Conservation (phyloP, 2,329 filamentous ascomycete species). For the Chaetomium sp. region DNA sequence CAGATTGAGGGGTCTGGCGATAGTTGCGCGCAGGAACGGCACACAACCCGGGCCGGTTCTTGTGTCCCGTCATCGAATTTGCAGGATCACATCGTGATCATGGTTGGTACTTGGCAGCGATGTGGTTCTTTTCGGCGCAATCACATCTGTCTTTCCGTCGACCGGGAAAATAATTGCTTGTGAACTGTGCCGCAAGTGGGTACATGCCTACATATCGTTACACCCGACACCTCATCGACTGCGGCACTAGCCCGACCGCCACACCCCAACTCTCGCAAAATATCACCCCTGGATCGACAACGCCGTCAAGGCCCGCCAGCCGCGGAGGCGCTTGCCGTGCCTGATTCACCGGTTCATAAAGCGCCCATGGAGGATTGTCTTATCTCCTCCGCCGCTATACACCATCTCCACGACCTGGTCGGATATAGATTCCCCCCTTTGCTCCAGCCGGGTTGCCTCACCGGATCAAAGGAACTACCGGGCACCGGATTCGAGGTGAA, state of each 20-base stretch:
- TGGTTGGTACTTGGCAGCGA: not conserved
- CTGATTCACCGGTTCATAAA: slow-evolving; percentile 31
- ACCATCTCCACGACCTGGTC: not conserved
- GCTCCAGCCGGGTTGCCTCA: slow-evolving; percentile 2
- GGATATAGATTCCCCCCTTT: not conserved
- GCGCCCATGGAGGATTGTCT: slow-evolving; percentile 15
- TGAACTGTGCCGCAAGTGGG: slow-evolving; percentile 3
- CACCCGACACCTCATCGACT: slow-evolving; percentile 13
- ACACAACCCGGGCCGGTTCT: slow-evolving; percentile 18
- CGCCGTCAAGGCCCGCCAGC: slow-evolving; percentile 11
- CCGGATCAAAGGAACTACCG: not conserved
- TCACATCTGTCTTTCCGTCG: not conserved
- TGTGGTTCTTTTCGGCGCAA: slow-evolving; percentile 8
- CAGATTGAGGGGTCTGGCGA: slow-evolving; percentile 17
- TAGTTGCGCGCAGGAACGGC: slow-evolving; percentile 6
- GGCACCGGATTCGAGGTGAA: slow-evolving; percentile 12
- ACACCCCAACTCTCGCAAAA: slow-evolving; percentile 12
- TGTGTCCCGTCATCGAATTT: slow-evolving; percentile 16
- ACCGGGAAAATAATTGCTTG: slow-evolving; percentile 1
- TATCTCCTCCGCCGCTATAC: slow-evolving; percentile 12
- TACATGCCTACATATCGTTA: slow-evolving; percentile 4
- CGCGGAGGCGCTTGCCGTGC: slow-evolving; percentile 24
- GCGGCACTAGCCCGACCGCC: not conserved
- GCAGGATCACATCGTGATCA: slow-evolving; percentile 9
- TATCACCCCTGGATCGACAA: slow-evolving; percentile 13